phyloP scores from a whole-genome alignment of 2,329 filamentous ascomycete genomes.

The Grosmannia clavigera region DNA sequence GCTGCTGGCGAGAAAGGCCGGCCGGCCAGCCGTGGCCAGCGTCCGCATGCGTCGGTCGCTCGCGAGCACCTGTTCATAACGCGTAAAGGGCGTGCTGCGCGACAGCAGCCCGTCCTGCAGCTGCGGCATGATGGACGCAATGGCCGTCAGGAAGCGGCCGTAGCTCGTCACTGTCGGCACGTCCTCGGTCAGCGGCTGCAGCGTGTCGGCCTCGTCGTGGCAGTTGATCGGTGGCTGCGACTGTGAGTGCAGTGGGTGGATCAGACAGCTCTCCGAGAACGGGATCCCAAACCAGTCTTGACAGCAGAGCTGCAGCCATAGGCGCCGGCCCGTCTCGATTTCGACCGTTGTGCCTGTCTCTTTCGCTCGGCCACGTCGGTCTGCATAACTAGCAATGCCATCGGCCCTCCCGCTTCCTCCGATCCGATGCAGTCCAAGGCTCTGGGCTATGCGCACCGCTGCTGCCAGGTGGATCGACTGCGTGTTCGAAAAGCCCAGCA shows the following conservation, averaged over 20 bases:
- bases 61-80: slow-evolving; percentile 23
- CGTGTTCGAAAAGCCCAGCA: slow-evolving; percentile 33
- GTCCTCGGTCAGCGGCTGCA: slow-evolving; percentile 7
- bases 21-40: slow-evolving; percentile 20
- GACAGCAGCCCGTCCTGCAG: slow-evolving; percentile 21
- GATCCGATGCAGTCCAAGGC: slow-evolving; percentile 31
- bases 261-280: slow-evolving; percentile 26
- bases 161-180: slow-evolving; percentile 17
- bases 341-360: slow-evolving; percentile 7
- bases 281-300: slow-evolving; percentile 25
- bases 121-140: slow-evolving; percentile 22
- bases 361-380: neutral
- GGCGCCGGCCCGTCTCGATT: slow-evolving; percentile 21
- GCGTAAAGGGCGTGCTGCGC: slow-evolving; percentile 21
- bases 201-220: slow-evolving; percentile 17
- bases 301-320: slow-evolving; percentile 25
- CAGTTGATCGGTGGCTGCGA: slow-evolving; percentile 22
- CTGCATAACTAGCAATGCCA: neutral
- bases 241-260: slow-evolving; percentile 22
- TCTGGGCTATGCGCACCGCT: slow-evolving; percentile 32
- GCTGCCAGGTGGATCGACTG: slow-evolving; percentile 31
- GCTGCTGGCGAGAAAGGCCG: slow-evolving; percentile 17
- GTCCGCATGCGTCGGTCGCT: slow-evolving; percentile 22
- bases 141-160: slow-evolving; percentile 17
- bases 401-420: neutral